A percentile compares a stretch with the other conserved stretches of the same genome.
These are phyloP conservation scores for Ensete glaucum DNA, from an alignment of 176 grass and related monocot species.

Conservation along the genomic window DNA sequence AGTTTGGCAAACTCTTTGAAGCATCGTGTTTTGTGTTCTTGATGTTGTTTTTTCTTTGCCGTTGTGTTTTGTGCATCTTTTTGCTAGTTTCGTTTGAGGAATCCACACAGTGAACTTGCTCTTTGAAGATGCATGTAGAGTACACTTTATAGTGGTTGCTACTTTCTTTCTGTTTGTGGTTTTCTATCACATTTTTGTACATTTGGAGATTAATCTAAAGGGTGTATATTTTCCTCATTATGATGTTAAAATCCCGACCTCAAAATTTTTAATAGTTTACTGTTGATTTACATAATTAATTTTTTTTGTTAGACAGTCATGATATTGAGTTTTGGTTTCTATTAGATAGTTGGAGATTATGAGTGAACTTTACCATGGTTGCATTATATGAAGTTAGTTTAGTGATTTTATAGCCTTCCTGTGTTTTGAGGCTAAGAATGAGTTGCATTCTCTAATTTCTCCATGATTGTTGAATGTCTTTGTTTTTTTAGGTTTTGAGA, in stretches of 20 bases:
- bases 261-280: not conserved
- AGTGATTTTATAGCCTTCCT: not conserved
- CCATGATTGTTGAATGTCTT: slow-evolving; percentile 10
- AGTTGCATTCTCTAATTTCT: not conserved
- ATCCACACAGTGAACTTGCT: not conserved
- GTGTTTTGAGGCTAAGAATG: not conserved
- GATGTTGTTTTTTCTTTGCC: no score
- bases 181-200: not conserved
- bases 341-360: not conserved
- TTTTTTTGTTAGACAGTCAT: not conserved
- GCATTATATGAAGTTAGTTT: not conserved
- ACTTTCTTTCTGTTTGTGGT: not conserved
- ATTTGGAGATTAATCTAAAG: not conserved
- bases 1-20: not conserved
- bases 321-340: not conserved
- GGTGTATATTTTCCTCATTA: not conserved
- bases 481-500: slow-evolving; percentile 56
- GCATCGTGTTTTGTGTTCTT: not conserved
- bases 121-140: not conserved
- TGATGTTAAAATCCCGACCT: not conserved
- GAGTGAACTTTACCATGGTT: not conserved
- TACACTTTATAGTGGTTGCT: not conserved
- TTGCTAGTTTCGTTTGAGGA: not conserved
- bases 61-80: not conserved
- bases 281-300: no score